Base-by-base conservation (phyloP, 768 basidiomycete genomes). In the Hydnum rufescens region DNA sequence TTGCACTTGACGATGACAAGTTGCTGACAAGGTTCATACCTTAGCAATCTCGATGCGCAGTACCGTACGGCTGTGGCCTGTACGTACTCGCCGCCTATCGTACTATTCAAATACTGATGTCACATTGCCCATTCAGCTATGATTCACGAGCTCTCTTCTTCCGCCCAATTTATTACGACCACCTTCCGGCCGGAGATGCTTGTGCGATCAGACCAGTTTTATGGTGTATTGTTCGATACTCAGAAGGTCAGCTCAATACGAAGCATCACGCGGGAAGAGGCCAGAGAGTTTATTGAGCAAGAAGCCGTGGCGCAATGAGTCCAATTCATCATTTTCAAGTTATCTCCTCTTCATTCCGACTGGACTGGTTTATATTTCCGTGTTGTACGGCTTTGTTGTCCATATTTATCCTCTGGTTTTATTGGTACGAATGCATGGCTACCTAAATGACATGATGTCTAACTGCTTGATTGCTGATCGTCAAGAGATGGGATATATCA, bases 161-260 rank as follows among this genome's bases (percentile, higher is more conserved):
- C 78, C 0, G 93, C 84, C 0, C 95, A 99, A 64, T 97, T 96
- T 67, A 92, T 99, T 63, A 93, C 88, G 30, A 99, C 95, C 2
- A 99, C 95, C 2, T 99, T 99, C 76, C 75, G 92, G 54, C 85
- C 92, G 0, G 95, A 99, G 67, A 90, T 99, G 84, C 71, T 97
- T 54, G 83, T 86, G 2, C 82, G 84, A 0, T 89, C 92, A 0
- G 92, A 96, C 65, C 89, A 93, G 62, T 96, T 93, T 64, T 96
- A 96, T 57, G 95, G 95, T 13, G 95, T 97, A 5, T 67, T 93
- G 54, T 96, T 95, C 69, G 88, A 93, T 65, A 87, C 83, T 59
- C 86, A 93, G 62, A 96, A 96, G 64, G 81, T 97, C 54, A 88
- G 84, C 52, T 83, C 83, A 0, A 90, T 96, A 43, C 73, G 80